phyloP scores from a whole-genome alignment of 169 alveolate species.

The Eimeria tenella region DNA sequence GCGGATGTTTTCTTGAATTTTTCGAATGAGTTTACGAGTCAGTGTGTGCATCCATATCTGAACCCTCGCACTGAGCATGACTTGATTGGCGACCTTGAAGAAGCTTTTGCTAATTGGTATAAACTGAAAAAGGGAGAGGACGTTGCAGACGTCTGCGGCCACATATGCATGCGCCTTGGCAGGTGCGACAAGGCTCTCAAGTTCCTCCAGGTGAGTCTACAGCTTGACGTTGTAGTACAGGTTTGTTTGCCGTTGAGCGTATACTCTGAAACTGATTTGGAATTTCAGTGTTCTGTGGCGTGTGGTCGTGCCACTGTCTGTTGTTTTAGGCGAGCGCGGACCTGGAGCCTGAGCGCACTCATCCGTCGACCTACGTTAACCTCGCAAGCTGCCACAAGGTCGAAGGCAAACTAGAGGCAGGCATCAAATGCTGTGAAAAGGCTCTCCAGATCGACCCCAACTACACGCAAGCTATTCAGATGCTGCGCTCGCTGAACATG shows the following conservation, averaged over 20 bases:
- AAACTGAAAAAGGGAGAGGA: slow-evolving; percentile 85
- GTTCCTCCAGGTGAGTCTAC: slow-evolving; percentile 82
- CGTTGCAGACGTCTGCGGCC: slow-evolving; percentile 86
- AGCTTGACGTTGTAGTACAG: background rate
- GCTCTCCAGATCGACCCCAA: slow-evolving; percentile 70
- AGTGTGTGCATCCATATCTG: slow-evolving; percentile 82
- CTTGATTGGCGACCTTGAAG: slow-evolving; percentile 81
- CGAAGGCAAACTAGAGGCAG: slow-evolving; percentile 67
- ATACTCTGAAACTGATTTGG: background rate
- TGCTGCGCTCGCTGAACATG: slow-evolving; percentile 72
- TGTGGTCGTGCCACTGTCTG: background rate
- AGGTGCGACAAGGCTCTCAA: slow-evolving; percentile 82
- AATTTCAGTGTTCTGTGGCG: background rate
- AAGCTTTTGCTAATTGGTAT: slow-evolving; percentile 83
- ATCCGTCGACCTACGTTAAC: slow-evolving; percentile 72
- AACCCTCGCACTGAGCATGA: slow-evolving; percentile 86
- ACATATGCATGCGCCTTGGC: slow-evolving; percentile 87
- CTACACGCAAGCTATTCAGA: slow-evolving; percentile 69
- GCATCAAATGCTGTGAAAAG: slow-evolving; percentile 56
- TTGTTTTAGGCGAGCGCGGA: slow-evolving; percentile 73
- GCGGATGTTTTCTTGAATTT: slow-evolving; percentile 85
- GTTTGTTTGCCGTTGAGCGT: too few species aligned
- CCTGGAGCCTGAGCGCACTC: slow-evolving; percentile 34
- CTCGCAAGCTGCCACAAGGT: slow-evolving; percentile 76
- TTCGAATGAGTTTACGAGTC: slow-evolving; percentile 78